phyloP scores from a whole-genome alignment of 192 early-diverging fungal genomes.

The Entomortierella parvispora region DNA sequence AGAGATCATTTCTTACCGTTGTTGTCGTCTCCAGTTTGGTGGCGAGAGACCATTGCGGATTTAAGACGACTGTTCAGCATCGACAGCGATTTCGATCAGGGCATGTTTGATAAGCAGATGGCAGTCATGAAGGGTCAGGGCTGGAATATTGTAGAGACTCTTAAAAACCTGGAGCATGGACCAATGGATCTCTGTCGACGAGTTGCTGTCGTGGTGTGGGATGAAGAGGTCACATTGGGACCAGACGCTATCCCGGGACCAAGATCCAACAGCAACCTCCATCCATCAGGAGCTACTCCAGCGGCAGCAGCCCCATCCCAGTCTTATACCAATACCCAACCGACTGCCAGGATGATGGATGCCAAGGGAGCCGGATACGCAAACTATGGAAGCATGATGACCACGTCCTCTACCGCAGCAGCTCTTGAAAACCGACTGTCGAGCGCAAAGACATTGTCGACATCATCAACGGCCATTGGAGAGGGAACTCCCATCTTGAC shows the following conservation, averaged over 20 bases:
- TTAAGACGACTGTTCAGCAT: slow-evolving; percentile 72
- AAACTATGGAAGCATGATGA: slow-evolving; percentile 35
- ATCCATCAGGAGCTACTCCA: background rate
- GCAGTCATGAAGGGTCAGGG: slow-evolving; percentile 88
- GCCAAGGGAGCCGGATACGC: slow-evolving; percentile 1
- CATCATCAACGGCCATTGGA: slow-evolving; percentile 25
- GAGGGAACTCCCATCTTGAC: slow-evolving; percentile 1
- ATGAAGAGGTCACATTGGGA: slow-evolving; percentile 58
- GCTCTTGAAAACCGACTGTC: slow-evolving; percentile 6
- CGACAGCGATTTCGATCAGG: slow-evolving; percentile 82
- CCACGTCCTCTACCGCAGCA: too few relatives aligned
- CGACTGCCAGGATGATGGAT: slow-evolving; percentile 42
- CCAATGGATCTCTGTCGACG: slow-evolving; percentile 63
- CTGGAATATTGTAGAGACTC: slow-evolving; percentile 81
- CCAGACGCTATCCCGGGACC: background rate
- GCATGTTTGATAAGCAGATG: slow-evolving; percentile 86
- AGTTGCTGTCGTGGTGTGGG: slow-evolving; percentile 57
- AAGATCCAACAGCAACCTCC: background rate
- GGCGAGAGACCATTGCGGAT: slow-evolving; percentile 77
- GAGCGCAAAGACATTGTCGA: slow-evolving; percentile 23
- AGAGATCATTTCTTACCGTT: slow-evolving; percentile 72
- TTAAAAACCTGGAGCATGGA: slow-evolving; percentile 65
- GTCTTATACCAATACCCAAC: slow-evolving; percentile 26
- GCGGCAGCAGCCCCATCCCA: background rate
- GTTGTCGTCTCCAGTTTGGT: slow-evolving; percentile 79